Conservation (phyloP, 148 eudicot genomes). For the Nepenthes mirabilis region DNA sequence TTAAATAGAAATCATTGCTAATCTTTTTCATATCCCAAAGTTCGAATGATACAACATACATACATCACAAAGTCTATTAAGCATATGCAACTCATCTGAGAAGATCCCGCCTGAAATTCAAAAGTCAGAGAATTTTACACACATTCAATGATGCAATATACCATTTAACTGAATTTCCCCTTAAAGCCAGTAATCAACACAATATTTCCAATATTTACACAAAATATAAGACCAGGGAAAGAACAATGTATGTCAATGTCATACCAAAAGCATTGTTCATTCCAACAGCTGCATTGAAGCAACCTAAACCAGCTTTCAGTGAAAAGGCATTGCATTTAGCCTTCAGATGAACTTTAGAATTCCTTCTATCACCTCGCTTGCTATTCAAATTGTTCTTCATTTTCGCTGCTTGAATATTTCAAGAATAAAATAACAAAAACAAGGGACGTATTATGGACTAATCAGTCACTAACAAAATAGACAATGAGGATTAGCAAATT, state of each 20-base stretch:
- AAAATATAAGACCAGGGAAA: no score
- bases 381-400: conserved; percentile 41
- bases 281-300: conserved; percentile 54
- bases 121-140: no score
- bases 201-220: no score
- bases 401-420: conserved; percentile 46
- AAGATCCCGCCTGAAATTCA: no score
- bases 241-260: conserved; percentile 6
- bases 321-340: conserved; percentile 57
- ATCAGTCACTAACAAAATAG: neutral
- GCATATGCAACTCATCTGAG: no score
- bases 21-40: no score
- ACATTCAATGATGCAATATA: no score
- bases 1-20: no score
- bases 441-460: neutral
- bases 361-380: conserved; percentile 79
- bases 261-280: conserved; percentile 65
- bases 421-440: conserved; percentile 9
- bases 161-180: no score
- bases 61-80: no score
- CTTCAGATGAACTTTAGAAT: conserved; percentile 50
- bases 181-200: no score
- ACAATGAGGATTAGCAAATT: neutral
- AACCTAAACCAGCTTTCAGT: conserved; percentile 50
- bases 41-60: no score